Evolutionary conservation across 306 rosid genomes (phyloP), one percentile per base, ranked within the genome.

Genomic region (Senna tora): DNA sequence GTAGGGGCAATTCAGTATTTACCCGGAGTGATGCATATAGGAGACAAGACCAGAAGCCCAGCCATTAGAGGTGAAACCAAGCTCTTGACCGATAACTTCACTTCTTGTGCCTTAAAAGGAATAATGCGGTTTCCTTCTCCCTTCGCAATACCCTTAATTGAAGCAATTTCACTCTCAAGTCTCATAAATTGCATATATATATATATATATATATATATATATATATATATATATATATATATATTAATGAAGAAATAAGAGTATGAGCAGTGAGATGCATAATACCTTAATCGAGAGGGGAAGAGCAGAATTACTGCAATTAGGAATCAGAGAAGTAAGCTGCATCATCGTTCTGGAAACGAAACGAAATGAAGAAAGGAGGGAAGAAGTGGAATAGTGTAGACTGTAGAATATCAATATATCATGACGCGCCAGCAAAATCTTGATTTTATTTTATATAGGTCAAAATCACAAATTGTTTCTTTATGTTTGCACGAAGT

Each of bases 31-130:
- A 2, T 38, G 71, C 72, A 80, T 64, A 89, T 30, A 13, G 93
- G 93, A 80, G 96, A 82, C 53, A 90, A 79, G 77, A 70, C 69
- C 0, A 90, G 80, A 54, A 86, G 28, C 0, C 87, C 83, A 75
- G 93, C 87, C 76, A 79, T 75, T 72, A 87, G 64, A 41, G 93
- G 89, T 56, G 91, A 85, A 78, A 76, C 85, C 71, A 90, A 57
- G 78, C 58, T 77, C 71, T 73, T 85, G 46, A 78, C 49, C n/a
- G 67, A 34, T 4, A 59, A 62, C 68, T 67, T 70, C 54, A 81
- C 52, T 65, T 79, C 45, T 5, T 69, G 72, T 10, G 56, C 60
- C 45, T 55, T 76, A 42, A 66, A 20, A n/a, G 74, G 50, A 83
- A 77, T 28, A 83, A 77, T 28, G 67, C 51, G 47, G 70, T 71